Base-by-base conservation (phyloP, 1,284 basidiomycete species). In the Boletus calvinii region DNA sequence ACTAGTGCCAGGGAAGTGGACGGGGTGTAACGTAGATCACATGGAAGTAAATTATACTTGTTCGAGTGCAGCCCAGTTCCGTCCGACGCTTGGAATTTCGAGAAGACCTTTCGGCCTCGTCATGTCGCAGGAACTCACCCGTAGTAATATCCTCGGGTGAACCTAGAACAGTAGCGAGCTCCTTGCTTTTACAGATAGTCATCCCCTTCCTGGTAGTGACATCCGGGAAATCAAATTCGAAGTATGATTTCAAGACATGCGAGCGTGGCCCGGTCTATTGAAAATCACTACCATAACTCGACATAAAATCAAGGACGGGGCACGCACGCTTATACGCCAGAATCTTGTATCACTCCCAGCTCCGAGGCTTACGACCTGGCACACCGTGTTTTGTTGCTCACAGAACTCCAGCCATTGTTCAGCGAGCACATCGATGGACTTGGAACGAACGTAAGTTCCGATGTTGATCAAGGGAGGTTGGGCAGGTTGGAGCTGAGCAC, bases 391-490 rank as follows among this genome's bases (percentile, higher is more conserved):
- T 30, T 55, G 62, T 36, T 48, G 58, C 17, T 68, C 62, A 17
- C 62, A 68, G 7, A 53, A 22, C 10, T 53, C 58, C 35, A 97
- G 61, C 80, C 94, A 98, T 40, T 77, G 69, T 18, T 86, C 74
- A 0, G 97, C 85, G 6, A 98, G 80, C 41, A 72, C 68, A 65
- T 99, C 97, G 41, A 98, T 83, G 2, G 84, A 87, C 43, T 79
- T 77, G 0, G 90, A 87, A 48, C 97, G 82, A 50, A 97, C 83
- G 60, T 90, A 92, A 1, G 96, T 99, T 8, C 96, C 96, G 41
- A 98, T 79, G 67, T 98, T 98, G 76, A 99, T 98, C 59, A 98
- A 72, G 0, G 95, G 95, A 1, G 92, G 82, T 1, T 89, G 77
- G 13, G 78, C 64, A 35, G 80, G 82, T 67, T 89, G 77, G 59